Percentiles rank a stretch among this genome's conserved stretches.
Evolutionary conservation across 371 early-diverging fungal species (phyloP).

Genomic region (Phascolomyces articulosus): DNA sequence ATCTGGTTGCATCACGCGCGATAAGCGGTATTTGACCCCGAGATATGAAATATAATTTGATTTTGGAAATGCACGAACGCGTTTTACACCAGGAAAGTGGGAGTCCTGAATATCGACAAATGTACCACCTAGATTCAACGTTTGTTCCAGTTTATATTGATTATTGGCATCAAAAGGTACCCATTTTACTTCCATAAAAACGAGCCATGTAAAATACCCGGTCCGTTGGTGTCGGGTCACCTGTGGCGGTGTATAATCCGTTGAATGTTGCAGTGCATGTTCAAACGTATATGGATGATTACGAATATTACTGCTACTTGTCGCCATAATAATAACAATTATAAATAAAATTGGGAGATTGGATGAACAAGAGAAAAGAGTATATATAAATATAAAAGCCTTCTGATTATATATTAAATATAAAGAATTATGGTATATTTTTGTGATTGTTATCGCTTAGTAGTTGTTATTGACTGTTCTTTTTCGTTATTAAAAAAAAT

Average conservation of each 20-base stretch:
- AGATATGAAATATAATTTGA: constrained; percentile 49
- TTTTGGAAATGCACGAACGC: constrained; percentile 54
- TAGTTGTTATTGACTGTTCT: background rate
- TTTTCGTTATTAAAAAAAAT: background rate
- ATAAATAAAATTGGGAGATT: background rate
- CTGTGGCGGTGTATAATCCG: constrained; percentile 23
- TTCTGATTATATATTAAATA: no score
- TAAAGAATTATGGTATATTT: no score
- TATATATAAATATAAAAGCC: no score
- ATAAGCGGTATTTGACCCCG: constrained; percentile 52
- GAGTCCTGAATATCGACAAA: constrained; percentile 52
- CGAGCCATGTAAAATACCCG: constrained; percentile 46
- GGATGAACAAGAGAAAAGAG: no score
- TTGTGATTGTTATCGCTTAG: no score
- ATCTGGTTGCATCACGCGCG: constrained; percentile 53
- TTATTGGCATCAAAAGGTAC: constrained; percentile 47
- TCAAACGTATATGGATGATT: constrained; percentile 45
- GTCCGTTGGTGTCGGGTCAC: constrained; percentile 21
- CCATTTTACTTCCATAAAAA: constrained; percentile 47
- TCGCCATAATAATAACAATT: background rate
- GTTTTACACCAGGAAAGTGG: constrained; percentile 46
- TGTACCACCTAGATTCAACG: constrained; percentile 47
- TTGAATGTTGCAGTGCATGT: constrained; percentile 33
- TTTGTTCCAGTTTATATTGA: constrained; percentile 48
- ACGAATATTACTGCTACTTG: constrained; percentile 27